phyloP scores from a whole-genome alignment of 2,329 filamentous ascomycete species.

The Venturia asperata region DNA sequence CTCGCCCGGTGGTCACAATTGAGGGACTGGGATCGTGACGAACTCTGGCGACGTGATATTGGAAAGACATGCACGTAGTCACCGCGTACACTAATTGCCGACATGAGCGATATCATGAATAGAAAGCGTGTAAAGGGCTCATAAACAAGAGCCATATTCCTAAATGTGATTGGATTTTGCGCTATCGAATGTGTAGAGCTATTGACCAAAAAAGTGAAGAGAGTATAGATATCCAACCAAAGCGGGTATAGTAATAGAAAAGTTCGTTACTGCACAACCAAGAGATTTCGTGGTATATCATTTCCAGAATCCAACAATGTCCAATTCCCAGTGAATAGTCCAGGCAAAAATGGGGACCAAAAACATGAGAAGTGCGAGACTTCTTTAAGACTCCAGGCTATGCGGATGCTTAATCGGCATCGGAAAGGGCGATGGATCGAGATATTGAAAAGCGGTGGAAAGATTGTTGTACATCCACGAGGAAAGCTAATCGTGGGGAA shows the following conservation, averaged over 20 bases:
- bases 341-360: not conserved
- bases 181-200: not conserved
- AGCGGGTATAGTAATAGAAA: constrained; percentile 8
- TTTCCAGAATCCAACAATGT: not conserved
- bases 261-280: not conserved
- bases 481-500: not conserved
- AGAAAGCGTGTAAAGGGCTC: not conserved
- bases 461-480: not conserved
- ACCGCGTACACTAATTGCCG: too few relatives aligned
- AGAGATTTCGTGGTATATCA: constrained; percentile 7
- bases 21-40: too few relatives aligned
- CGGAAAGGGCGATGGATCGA: not conserved
- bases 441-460: not conserved
- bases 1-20: too few relatives aligned
- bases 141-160: not conserved
- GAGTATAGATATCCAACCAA: constrained; percentile 8
- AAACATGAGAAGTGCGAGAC: not conserved
- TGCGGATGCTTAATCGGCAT: not conserved
- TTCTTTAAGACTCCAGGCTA: not conserved
- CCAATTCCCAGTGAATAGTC: not conserved
- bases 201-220: not conserved
- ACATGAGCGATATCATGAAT: too few relatives aligned
- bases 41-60: too few relatives aligned
- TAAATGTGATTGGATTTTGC: not conserved
- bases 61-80: too few relatives aligned